Base-by-base conservation (phyloP, 139 green algal species). In the Micractinium conductrix region DNA sequence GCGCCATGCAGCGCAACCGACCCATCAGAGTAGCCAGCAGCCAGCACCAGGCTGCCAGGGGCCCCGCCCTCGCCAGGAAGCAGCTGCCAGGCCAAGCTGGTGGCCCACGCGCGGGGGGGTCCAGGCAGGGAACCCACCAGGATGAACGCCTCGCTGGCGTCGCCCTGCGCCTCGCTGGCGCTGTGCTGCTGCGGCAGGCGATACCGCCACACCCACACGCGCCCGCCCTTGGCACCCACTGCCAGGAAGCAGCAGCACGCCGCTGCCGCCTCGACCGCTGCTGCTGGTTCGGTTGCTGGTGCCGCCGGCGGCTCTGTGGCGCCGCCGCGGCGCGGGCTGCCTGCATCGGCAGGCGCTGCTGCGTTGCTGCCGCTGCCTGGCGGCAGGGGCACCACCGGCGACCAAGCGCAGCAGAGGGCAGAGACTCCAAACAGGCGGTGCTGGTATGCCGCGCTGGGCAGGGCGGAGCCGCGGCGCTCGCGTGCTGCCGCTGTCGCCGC, bases 201-300 rank as follows among this genome's bases (percentile, higher is more conserved):
- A 62, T 79, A 85, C 24, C 81, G 62, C 89, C 89, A 92, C 42
- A 92, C 58, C 88, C 88, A 92, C 26, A 92, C 75, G 37, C 84
- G 62, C 10, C 89, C 88, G 21, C 79, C 70, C 69, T 91, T 88
- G 69, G 75, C 86, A 14, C 85, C 88, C 33, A 89, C 63, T 9
- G 81, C 82, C 35, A 87, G 53, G 43, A 87, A 58, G 74, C 80
- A 85, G 78, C 80, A 89, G 37, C 55, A n/a, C n/a, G 58, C 22
- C 40, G 79, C 44, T 21, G 76, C 38, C 40, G 37, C 26, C 65
- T 30, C 63, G 43, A 48, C 21, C 5, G 28, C 48, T 68, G 75
- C 37, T 55, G 38, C 35, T 37, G 14, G 2, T 38, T 2, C 43
- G 14, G 44, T 28, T 30, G 28, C 76, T 30, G 38, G 55, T 42